These are phyloP conservation scores for Oemleria cerasiformis DNA, from an alignment of 306 rosid species.

Conservation along the genomic window DNA sequence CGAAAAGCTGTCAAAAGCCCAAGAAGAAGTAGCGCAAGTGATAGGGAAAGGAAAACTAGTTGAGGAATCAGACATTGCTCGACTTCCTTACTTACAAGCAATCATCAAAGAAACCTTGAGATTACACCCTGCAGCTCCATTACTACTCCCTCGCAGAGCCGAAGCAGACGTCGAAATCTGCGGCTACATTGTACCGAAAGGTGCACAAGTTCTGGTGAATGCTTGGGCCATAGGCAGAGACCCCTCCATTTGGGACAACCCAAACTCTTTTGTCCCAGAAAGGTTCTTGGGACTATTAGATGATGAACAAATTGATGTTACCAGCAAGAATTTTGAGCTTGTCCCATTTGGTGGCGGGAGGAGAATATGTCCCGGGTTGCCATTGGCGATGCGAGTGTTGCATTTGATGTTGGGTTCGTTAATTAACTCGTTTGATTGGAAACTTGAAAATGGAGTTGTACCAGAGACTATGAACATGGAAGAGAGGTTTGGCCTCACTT, in stretches of 20 bases:
- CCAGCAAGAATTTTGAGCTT: conserved; percentile 30
- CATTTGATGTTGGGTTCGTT: conserved; percentile 33
- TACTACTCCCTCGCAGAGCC: conserved; percentile 4
- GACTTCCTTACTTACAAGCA: conserved; percentile 22
- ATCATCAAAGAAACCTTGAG: conserved; percentile 23
- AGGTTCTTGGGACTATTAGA: conserved; percentile 14
- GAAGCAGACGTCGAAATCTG: conserved; percentile 9
- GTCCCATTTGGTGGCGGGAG: conserved; percentile 34
- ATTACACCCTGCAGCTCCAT: conserved; percentile 8
- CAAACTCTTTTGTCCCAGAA: conserved; percentile 9
- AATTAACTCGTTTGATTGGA: conserved; percentile 33
- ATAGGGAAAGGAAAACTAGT: conserved; percentile 19
- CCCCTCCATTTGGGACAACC: conserved; percentile 13
- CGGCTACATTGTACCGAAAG: conserved; percentile 16
- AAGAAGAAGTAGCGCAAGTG: conserved; percentile 1
- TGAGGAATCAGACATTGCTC: conserved; percentile 8
- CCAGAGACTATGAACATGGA: conserved; percentile 22
- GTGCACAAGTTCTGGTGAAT: conserved; percentile 19
- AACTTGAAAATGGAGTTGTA: conserved; percentile 25
- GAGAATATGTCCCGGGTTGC: conserved; percentile 34
- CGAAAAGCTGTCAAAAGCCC: not conserved
- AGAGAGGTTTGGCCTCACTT: conserved; percentile 16
- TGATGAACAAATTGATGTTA: not conserved
- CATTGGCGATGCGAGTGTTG: conserved; percentile 25
- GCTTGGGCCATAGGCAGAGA: conserved; percentile 22